Percentiles rank a stretch among this genome's conserved stretches.
These are phyloP conservation scores for Melanogaster broomeanus DNA, from an alignment of 768 basidiomycete genomes.

Conservation along the genomic window DNA sequence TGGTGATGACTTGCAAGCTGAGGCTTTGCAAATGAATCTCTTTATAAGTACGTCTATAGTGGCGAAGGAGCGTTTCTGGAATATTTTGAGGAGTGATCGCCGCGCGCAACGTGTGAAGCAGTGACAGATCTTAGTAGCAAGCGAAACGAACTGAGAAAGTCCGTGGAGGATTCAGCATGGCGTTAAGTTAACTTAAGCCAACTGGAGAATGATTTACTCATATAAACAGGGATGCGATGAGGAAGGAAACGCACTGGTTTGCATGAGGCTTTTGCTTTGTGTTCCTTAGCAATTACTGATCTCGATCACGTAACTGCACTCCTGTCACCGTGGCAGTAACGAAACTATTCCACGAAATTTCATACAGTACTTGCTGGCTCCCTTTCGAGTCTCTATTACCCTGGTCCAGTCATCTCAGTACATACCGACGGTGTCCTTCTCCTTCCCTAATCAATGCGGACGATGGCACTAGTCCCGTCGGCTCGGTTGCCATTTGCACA, in stretches of 20 bases:
- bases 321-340: no score
- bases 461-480: background rate
- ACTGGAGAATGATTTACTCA: conserved; percentile 15
- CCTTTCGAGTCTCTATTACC: background rate
- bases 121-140: conserved; percentile 7
- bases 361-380: no score
- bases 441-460: background rate
- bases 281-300: background rate
- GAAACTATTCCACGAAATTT: no score
- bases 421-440: no score
- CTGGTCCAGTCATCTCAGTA: no score
- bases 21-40: conserved; percentile 4
- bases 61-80: conserved; percentile 3
- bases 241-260: conserved; percentile 5
- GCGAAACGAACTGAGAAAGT: conserved; percentile 14
- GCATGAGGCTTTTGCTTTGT: background rate
- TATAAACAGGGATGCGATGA: conserved; percentile 7
- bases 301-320: conserved; percentile 22
- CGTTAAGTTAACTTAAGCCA: conserved; percentile 2
- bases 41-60: conserved; percentile 13
- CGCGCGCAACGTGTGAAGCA: conserved; percentile 29
- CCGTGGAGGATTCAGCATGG: conserved; percentile 11
- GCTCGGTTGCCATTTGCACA: background rate
- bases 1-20: conserved; percentile 11
- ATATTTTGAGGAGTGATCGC: conserved; percentile 36